phyloP scores from a whole-genome alignment of 495 filamentous ascomycete genomes.

The Filosporella fistucella region DNA sequence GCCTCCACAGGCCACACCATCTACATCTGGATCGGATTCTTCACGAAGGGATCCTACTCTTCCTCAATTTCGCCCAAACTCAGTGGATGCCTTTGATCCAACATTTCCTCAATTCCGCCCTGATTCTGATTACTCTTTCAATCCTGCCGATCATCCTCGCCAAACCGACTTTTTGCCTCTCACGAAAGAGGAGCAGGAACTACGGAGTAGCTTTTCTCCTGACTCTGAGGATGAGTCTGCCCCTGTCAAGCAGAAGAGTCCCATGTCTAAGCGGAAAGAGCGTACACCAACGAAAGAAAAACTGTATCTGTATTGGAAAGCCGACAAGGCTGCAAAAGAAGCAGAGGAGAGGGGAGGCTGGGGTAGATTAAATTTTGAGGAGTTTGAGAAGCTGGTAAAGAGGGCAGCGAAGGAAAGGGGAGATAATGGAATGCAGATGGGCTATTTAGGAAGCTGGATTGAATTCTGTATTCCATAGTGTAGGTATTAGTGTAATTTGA shows the following conservation, averaged over 20 bases:
- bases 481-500: background rate
- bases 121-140: slow-evolving; percentile 25
- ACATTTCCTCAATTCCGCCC: slow-evolving; percentile 70
- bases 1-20: slow-evolving; percentile 8
- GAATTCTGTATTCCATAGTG: slow-evolving; percentile 60
- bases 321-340: slow-evolving; percentile 61
- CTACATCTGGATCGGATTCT: slow-evolving; percentile 3
- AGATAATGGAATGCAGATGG: slow-evolving; percentile 50
- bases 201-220: too few species aligned
- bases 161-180: too few species aligned
- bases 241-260: too few species aligned
- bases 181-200: too few species aligned
- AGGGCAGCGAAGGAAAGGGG: slow-evolving; percentile 11
- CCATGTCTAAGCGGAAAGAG: too few species aligned
- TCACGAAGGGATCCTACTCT: slow-evolving; percentile 31
- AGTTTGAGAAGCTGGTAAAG: slow-evolving; percentile 70
- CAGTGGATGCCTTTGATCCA: too few species aligned
- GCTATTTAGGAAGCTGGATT: slow-evolving; percentile 81
- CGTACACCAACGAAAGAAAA: too few species aligned
- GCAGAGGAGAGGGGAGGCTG: slow-evolving; percentile 65
- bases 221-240: too few species aligned
- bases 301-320: slow-evolving; percentile 45
- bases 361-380: slow-evolving; percentile 63
- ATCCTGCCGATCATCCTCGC: too few species aligned
- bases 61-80: too few species aligned